Evolutionary conservation across 768 basidiomycete species (phyloP), one percentile per base, ranked within the genome.

Genomic region (Lyophyllum semitale): DNA sequence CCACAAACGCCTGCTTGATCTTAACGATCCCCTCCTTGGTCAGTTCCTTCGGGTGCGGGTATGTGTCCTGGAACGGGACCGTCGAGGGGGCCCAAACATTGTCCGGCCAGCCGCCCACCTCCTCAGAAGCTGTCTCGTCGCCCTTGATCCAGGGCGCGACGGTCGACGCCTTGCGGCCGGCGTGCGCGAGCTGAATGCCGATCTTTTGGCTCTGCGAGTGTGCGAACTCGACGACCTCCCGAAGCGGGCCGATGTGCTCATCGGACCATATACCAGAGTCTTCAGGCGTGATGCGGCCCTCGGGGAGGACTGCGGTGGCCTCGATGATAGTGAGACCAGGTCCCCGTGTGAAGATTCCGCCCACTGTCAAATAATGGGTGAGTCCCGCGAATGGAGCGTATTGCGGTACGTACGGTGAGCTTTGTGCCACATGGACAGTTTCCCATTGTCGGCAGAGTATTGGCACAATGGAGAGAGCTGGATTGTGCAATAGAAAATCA

Each of bases 131-230:
- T 8, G 61, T 51, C 15, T 68, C 35, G n/a, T 68, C 68, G n/a
- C 63, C 57, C 27, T 70, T 50, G 30, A 88, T 64, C 86, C 87
- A 91, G 0, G 88, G 86, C 0, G 84, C 79, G 15, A 81, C 67
- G 0, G 79, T 84, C 9, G 83, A 84, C 0, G 82, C 88, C 66
- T 91, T 92, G 18, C 89, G 76, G 0, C 91, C 90, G 0, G 88
- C 87, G 58, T 93, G 90, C 0, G 80, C 85, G 15, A 92, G 78
- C 61, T 93, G 91, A 53, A 91, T 85, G 6, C 76, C 90, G 20
- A 91, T 80, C 47, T 85, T 84, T 64, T 87, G 83, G 46, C 77
- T 80, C 61, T 87, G 85, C 1, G 84, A 81, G 64, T 89, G 86
- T n/a, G 85, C 86, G 50, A 89, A 89, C 55, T 86, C 81, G 63